Evolutionary conservation across 2,329 filamentous ascomycete genomes (phyloP).

Genomic region (Ophiostoma pallidulum): DNA sequence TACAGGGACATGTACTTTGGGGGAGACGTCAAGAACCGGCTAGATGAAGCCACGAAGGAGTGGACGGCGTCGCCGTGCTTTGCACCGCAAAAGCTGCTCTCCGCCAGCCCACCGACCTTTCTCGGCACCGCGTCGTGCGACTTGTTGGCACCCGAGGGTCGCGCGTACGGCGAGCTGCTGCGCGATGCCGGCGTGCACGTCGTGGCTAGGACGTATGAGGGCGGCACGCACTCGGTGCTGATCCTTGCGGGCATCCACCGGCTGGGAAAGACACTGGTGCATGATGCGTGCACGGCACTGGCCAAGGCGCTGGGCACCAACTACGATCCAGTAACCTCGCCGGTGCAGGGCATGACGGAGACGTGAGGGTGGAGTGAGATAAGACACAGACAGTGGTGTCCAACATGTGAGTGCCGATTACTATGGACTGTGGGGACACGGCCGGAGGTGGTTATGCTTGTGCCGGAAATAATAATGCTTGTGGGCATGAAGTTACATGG

Average conservation of each 20-base stretch:
- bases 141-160: slow-evolving; percentile 45
- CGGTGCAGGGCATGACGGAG: slow-evolving; percentile 6
- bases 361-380: not conserved
- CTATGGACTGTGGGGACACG: too few relatives aligned
- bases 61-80: slow-evolving; percentile 14
- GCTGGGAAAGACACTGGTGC: slow-evolving; percentile 8
- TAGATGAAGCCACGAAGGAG: slow-evolving; percentile 38
- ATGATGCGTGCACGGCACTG: slow-evolving; percentile 7
- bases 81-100: slow-evolving; percentile 42
- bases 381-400: too few relatives aligned
- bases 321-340: slow-evolving; percentile 6
- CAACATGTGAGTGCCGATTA: too few relatives aligned
- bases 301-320: slow-evolving; percentile 1
- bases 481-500: too few relatives aligned
- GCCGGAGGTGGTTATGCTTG: too few relatives aligned
- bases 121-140: slow-evolving; percentile 47
- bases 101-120: slow-evolving; percentile 38
- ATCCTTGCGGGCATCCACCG: slow-evolving; percentile 10
- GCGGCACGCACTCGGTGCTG: slow-evolving; percentile 14
- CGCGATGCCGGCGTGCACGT: slow-evolving; percentile 35
- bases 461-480: too few relatives aligned
- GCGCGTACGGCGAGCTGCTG: slow-evolving; percentile 41
- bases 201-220: slow-evolving; percentile 28
- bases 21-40: slow-evolving; percentile 29
- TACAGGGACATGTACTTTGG: slow-evolving; percentile 50